phyloP scores from a whole-genome alignment of 2,329 filamentous ascomycete species.

The Daldinia sp. region DNA sequence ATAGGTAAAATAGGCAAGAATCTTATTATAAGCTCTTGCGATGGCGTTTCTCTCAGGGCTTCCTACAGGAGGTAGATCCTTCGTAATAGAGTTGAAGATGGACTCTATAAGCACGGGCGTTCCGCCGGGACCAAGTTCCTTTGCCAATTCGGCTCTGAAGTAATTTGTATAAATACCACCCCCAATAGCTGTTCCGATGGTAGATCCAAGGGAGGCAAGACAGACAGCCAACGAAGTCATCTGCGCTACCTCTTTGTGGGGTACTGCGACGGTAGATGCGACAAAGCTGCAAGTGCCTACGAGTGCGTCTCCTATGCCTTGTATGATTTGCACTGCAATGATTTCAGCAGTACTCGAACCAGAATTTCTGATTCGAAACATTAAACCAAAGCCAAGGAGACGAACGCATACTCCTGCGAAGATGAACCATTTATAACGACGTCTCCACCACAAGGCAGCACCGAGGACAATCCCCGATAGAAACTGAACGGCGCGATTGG shows the following conservation, averaged over 20 bases:
- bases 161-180: slow-evolving; percentile 22
- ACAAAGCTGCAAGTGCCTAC: slow-evolving; percentile 2
- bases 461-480: slow-evolving; percentile 9
- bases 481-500: background rate
- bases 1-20: background rate
- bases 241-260: slow-evolving; percentile 13
- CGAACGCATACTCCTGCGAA: slow-evolving; percentile 14
- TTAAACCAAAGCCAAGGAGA: slow-evolving; percentile 23
- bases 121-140: background rate
- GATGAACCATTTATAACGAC: slow-evolving; percentile 22
- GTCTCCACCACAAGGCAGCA: slow-evolving; percentile 6
- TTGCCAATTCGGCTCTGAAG: background rate
- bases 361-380: slow-evolving; percentile 8
- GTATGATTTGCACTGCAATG: slow-evolving; percentile 13
- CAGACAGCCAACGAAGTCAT: slow-evolving; percentile 10
- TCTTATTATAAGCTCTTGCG: slow-evolving; percentile 8
- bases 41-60: slow-evolving; percentile 15
- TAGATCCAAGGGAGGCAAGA: slow-evolving; percentile 9
- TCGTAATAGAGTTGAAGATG: slow-evolving; percentile 19
- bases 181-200: slow-evolving; percentile 12
- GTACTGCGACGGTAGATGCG: slow-evolving; percentile 3
- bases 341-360: slow-evolving; percentile 8
- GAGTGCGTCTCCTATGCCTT: slow-evolving; percentile 16
- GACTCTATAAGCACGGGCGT: background rate
- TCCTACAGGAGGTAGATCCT: slow-evolving; percentile 1